Evolutionary conservation across 2,329 filamentous ascomycete species (phyloP).

Genomic region (Acrocalymma vagum): DNA sequence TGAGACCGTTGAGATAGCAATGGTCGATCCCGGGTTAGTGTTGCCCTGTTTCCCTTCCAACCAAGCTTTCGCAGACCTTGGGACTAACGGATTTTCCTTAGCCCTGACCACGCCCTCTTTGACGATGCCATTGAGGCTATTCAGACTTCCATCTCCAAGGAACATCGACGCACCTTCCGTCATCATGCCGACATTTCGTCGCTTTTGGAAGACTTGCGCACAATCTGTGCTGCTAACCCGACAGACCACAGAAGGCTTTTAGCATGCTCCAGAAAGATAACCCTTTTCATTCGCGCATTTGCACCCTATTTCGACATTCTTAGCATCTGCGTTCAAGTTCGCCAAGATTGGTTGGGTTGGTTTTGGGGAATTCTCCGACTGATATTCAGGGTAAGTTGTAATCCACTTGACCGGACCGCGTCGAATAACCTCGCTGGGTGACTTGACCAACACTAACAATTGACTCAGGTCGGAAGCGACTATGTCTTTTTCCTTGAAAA

Average conservation of each 20-base stretch:
- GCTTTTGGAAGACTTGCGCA: constrained; percentile 28
- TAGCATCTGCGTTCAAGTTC: constrained; percentile 22
- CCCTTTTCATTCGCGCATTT: constrained; percentile 29
- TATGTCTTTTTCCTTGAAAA: constrained; percentile 33
- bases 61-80: constrained; percentile 2
- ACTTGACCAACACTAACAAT: constrained; percentile 7
- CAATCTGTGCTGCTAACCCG: constrained; percentile 11
- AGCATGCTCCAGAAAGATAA: constrained; percentile 26
- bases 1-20: constrained; percentile 29
- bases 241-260: constrained; percentile 18
- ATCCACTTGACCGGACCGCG: constrained; percentile 1
- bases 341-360: constrained; percentile 27
- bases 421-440: not conserved
- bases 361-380: constrained; percentile 34
- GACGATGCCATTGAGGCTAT: constrained; percentile 28
- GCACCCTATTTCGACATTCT: constrained; percentile 38
- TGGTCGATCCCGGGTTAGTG: constrained; percentile 33
- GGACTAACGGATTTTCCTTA: constrained; percentile 22
- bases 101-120: constrained; percentile 24
- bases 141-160: constrained; percentile 25
- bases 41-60: not conserved
- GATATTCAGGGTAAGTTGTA: constrained; percentile 32
- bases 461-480: constrained; percentile 31
- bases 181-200: constrained; percentile 19
- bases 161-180: constrained; percentile 22